Evolutionary conservation across 345 rosid genomes (phyloP), one percentile per base, ranked within the genome.

Genomic region (Carallia pectinifolia): DNA sequence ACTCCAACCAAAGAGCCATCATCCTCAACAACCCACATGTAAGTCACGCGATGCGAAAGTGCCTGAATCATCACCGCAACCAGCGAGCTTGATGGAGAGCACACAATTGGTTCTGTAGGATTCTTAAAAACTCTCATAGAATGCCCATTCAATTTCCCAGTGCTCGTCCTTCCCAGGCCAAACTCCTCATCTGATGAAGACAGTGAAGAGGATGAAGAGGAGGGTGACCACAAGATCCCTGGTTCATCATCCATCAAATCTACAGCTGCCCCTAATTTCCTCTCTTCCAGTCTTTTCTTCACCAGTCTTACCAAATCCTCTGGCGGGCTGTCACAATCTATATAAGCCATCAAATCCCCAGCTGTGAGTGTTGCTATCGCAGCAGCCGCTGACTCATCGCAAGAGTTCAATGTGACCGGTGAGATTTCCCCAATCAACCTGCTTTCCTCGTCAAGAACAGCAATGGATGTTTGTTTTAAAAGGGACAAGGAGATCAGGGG

Each of bases 41-140:
- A 85, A 44, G 77, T 76, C 50, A 79, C 79, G 48, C 90, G 87
- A 52, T 77, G 86, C 10, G 90, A 77, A 1, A 88, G 81, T 6
- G 87, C 87, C 82, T 88, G 89, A 64, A 88, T 85, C 83, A 88
- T 85, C 66, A 88, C 88, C 0, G 90, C 93, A 34, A 86, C 79
- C 39, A 88, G 68, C 2, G 93, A 88, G 73, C 80, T 86, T 86
- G 83, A 73, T 6, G 89, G 87, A 67, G 77, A 58, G 67, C 90
- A 88, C 70, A 85, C 75, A 17, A 66, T 79, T 13, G 74, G 84
- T 61, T 79, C 85, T 0, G 85, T 78, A 27, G 60, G 60, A 34
- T 74, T 79, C 73, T 84, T 82, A 23, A 37, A 74, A 36, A 65
- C 71, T 56, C 75, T 79, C 2, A 76, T 62, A 0, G 85, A 74